Percentiles rank a stretch among this genome's conserved stretches.
Conservation (phyloP, 768 basidiomycete species). For the Boletus tylopilopsis region DNA sequence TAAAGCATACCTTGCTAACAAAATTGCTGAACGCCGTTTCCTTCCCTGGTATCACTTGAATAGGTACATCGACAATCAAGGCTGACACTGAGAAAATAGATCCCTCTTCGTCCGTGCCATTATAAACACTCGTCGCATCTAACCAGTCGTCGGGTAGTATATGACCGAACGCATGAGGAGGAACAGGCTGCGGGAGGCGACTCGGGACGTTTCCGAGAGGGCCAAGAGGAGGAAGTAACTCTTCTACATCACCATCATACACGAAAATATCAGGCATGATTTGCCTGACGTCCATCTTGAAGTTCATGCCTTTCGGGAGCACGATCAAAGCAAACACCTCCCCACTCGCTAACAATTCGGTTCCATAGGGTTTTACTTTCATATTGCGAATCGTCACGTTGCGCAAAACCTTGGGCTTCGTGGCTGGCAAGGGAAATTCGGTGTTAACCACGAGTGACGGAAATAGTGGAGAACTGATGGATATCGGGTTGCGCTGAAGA, state of each 20-base stretch:
- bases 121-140: slow-evolving; percentile 38
- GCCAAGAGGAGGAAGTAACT: slow-evolving; percentile 9
- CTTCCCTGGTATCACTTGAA: slow-evolving; percentile 75
- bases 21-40: slow-evolving; percentile 74
- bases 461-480: slow-evolving; percentile 54
- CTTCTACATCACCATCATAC: slow-evolving; percentile 67
- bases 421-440: slow-evolving; percentile 62
- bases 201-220: slow-evolving; percentile 36
- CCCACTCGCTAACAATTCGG: slow-evolving; percentile 62
- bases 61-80: slow-evolving; percentile 65
- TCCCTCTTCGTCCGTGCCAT: slow-evolving; percentile 45
- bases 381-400: slow-evolving; percentile 75
- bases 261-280: slow-evolving; percentile 76
- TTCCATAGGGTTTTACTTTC: slow-evolving; percentile 54
- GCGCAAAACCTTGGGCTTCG: slow-evolving; percentile 61
- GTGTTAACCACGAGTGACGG: slow-evolving; percentile 44
- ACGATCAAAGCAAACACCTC: slow-evolving; percentile 61
- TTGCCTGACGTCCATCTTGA: slow-evolving; percentile 57
- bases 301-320: slow-evolving; percentile 64
- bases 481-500: slow-evolving; percentile 50
- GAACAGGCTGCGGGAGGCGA: slow-evolving; percentile 62
- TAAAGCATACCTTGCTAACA: slow-evolving; percentile 59
- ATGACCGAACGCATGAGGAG: slow-evolving; percentile 70
- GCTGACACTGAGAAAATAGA: slow-evolving; percentile 58
- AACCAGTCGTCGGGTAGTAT: slow-evolving; percentile 74